Evolutionary conservation across 2,329 filamentous ascomycete species (phyloP).

Genomic region (Sphaerulina musiva): DNA sequence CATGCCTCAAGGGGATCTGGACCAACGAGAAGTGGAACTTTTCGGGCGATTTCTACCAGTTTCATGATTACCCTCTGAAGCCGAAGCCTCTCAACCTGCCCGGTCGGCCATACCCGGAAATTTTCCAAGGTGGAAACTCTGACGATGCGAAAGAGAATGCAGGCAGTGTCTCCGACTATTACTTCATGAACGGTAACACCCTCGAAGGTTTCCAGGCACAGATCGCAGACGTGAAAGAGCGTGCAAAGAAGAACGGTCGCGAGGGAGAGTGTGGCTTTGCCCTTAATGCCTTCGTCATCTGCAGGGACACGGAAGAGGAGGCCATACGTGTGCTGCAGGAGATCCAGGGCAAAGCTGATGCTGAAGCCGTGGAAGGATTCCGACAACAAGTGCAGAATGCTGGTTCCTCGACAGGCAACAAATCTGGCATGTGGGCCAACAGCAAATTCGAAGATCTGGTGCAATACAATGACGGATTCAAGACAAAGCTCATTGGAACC

Average conservation of each 20-base stretch:
- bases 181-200: slow-evolving; percentile 54
- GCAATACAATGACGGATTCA: slow-evolving; percentile 53
- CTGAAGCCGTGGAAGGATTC: slow-evolving; percentile 47
- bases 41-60: slow-evolving; percentile 49
- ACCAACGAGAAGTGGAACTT: slow-evolving; percentile 47
- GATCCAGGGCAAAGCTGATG: slow-evolving; percentile 50
- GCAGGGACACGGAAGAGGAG: slow-evolving; percentile 47
- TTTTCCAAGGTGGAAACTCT: slow-evolving; percentile 50
- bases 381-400: slow-evolving; percentile 46
- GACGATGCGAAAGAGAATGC: slow-evolving; percentile 48
- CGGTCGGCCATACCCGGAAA: slow-evolving; percentile 46
- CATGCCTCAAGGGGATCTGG: slow-evolving; percentile 48
- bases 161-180: slow-evolving; percentile 45
- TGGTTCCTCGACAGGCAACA: slow-evolving; percentile 43
- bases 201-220: slow-evolving; percentile 48
- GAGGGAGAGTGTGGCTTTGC: slow-evolving; percentile 45
- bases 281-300: slow-evolving; percentile 47
- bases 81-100: slow-evolving; percentile 45
- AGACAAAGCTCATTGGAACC: slow-evolving; percentile 50
- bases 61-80: slow-evolving; percentile 45
- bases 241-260: slow-evolving; percentile 42
- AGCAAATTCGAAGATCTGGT: slow-evolving; percentile 49
- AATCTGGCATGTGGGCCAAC: slow-evolving; percentile 50
- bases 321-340: slow-evolving; percentile 45
- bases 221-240: slow-evolving; percentile 45